These are phyloP conservation scores for Macrophomina pseudophaseolina DNA, from an alignment of 2,329 filamentous ascomycete species.

Conservation along the genomic window DNA sequence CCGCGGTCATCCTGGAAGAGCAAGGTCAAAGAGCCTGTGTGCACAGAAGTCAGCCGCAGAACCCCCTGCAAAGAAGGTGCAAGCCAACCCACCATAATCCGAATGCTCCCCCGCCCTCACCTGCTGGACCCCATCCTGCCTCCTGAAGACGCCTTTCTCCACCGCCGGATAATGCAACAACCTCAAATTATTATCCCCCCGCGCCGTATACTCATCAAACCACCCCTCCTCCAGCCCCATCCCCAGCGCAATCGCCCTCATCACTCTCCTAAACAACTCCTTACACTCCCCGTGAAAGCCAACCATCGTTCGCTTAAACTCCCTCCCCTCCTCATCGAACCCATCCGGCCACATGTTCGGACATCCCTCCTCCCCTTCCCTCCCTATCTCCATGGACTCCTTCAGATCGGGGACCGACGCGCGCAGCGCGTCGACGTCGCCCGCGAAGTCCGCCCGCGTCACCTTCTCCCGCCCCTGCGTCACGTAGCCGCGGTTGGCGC, in stretches of 20 bases:
- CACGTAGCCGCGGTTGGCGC: slow-evolving; percentile 56
- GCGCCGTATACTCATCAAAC: slow-evolving; percentile 76
- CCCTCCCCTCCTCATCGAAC: slow-evolving; percentile 58
- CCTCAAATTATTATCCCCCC: slow-evolving; percentile 60
- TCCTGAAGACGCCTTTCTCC: slow-evolving; percentile 66
- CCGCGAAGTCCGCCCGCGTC: slow-evolving; percentile 41
- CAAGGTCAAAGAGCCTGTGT: slow-evolving; percentile 53
- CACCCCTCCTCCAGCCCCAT: slow-evolving; percentile 73
- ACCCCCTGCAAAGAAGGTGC: background rate
- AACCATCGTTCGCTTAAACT: slow-evolving; percentile 75
- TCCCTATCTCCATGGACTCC: slow-evolving; percentile 66
- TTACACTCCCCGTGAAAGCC: slow-evolving; percentile 78
- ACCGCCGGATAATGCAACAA: slow-evolving; percentile 79
- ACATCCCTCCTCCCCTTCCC: slow-evolving; percentile 63
- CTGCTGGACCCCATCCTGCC: slow-evolving; percentile 71
- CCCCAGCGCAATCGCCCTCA: slow-evolving; percentile 83
- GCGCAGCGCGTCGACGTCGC: slow-evolving; percentile 43
- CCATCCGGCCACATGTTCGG: slow-evolving; percentile 80
- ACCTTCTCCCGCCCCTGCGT: slow-evolving; percentile 52
- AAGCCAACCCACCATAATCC: slow-evolving; percentile 56
- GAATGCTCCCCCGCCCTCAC: slow-evolving; percentile 81
- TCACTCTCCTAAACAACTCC: slow-evolving; percentile 74
- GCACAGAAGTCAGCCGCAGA: background rate
- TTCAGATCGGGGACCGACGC: slow-evolving; percentile 53
- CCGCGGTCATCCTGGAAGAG: slow-evolving; percentile 47